These are phyloP conservation scores for Boletus rubropictus DNA, from an alignment of 768 basidiomycete genomes.

Conservation along the genomic window DNA sequence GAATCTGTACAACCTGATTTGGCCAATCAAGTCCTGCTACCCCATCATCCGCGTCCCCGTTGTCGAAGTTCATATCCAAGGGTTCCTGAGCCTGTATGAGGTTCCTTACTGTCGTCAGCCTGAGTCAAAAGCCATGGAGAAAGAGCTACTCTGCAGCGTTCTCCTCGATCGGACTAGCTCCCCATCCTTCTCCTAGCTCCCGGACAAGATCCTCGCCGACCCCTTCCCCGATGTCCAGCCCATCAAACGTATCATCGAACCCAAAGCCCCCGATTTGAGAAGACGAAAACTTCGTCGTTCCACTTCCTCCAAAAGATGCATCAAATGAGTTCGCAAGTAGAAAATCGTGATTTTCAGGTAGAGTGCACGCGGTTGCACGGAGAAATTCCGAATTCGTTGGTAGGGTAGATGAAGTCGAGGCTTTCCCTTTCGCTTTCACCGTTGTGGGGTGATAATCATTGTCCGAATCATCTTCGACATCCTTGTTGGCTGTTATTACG, in stretches of 20 bases:
- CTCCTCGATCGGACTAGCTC: constrained; percentile 18
- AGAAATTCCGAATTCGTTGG: constrained; percentile 37
- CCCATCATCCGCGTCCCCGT: constrained; percentile 26
- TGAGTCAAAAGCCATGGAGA: neutral
- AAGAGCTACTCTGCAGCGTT: constrained; percentile 13
- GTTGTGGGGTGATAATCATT: constrained; percentile 46
- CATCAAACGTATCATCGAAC: constrained; percentile 54
- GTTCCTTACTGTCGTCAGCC: constrained; percentile 14
- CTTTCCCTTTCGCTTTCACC: constrained; percentile 25
- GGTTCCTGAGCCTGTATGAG: constrained; percentile 17
- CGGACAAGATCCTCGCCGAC: constrained; percentile 70
- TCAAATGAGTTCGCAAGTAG: constrained; percentile 64
- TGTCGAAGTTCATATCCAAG: constrained; percentile 11
- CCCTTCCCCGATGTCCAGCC: constrained; percentile 50
- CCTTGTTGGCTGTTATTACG: constrained; percentile 4
- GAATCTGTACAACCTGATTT: neutral
- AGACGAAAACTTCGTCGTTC: constrained; percentile 39
- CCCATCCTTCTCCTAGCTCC: constrained; percentile 74
- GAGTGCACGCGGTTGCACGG: constrained; percentile 53
- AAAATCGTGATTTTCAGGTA: constrained; percentile 67
- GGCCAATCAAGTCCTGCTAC: constrained; percentile 4
- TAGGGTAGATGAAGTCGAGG: constrained; percentile 19
- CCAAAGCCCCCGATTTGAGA: constrained; percentile 49
- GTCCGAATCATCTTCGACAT: constrained; percentile 35
- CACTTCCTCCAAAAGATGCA: constrained; percentile 45